Conservation (phyloP, 83 land plant genomes). For the Picea abies region DNA sequence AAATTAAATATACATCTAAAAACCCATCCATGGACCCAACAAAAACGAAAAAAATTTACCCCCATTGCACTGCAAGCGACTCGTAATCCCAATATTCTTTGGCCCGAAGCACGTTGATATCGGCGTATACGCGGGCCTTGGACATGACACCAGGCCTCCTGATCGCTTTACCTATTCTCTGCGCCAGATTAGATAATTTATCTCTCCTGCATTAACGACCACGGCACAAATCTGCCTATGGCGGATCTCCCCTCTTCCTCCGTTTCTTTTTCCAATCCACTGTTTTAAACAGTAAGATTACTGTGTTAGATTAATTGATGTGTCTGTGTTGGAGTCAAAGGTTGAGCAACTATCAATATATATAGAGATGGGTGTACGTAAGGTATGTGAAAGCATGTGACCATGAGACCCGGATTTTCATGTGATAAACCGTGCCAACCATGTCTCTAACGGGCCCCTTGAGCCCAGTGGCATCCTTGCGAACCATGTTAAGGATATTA, state of each 20-base stretch:
- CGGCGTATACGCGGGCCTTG: slow-evolving; percentile 79
- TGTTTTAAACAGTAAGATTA: background rate
- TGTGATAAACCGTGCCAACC: background rate
- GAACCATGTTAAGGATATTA: no score
- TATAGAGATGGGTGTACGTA: background rate
- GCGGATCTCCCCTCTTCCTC: background rate
- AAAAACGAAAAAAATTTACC: slow-evolving; percentile 21
- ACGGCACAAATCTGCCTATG: background rate
- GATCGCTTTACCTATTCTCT: slow-evolving; percentile 36
- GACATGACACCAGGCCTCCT: slow-evolving; percentile 59
- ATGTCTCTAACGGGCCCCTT: no score
- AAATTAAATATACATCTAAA: background rate
- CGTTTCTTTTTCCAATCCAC: background rate
- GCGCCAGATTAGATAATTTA: slow-evolving; percentile 26
- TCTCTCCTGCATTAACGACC: background rate
- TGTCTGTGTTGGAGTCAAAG: no score
- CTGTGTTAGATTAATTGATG: no score
- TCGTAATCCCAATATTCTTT: slow-evolving; percentile 91
- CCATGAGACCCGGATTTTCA: background rate
- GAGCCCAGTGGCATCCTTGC: no score
- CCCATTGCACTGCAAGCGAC: slow-evolving; percentile 79
- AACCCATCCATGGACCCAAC: background rate
- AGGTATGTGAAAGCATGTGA: background rate
- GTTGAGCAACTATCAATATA: no score
- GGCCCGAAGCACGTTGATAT: slow-evolving; percentile 74